Evolutionary conservation across 176 grass and related monocot species (phyloP).

Genomic region (Phyllostachys edulis): DNA sequence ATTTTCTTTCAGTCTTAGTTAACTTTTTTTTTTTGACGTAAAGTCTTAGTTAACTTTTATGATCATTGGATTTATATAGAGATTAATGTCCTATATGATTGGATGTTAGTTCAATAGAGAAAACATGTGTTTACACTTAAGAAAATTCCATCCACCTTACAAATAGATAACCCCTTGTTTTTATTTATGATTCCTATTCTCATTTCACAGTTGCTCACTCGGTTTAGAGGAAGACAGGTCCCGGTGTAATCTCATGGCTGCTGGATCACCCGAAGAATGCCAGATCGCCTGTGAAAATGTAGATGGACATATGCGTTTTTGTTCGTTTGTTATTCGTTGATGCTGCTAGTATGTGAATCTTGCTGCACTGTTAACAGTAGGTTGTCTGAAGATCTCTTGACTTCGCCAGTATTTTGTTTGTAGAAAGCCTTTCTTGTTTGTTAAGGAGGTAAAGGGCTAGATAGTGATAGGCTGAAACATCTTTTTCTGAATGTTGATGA

Average conservation of each 20-base stretch:
- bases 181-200: not conserved
- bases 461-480: not conserved
- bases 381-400: constrained; percentile 3
- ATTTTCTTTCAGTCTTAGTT: not conserved
- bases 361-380: not conserved
- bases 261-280: constrained; percentile 12
- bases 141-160: no score
- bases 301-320: constrained; percentile 8
- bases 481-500: no score
- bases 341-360: constrained; percentile 5
- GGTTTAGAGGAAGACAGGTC: constrained; percentile 59
- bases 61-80: not conserved
- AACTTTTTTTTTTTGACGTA: no score
- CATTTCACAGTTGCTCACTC: constrained; percentile 45
- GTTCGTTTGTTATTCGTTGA: constrained; percentile 6
- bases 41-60: not conserved
- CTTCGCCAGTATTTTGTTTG: not conserved
- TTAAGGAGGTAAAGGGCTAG: constrained; percentile 14
- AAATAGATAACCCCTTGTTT: not conserved
- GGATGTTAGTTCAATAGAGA: no score
- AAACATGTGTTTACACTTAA: no score
- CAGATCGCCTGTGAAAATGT: constrained; percentile 32
- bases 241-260: constrained; percentile 42
- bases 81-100: not conserved
- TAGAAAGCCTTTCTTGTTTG: not conserved